phyloP scores from a whole-genome alignment of 2,329 filamentous ascomycete species.

The Ophiocordyceps camponoti-leonardi region DNA sequence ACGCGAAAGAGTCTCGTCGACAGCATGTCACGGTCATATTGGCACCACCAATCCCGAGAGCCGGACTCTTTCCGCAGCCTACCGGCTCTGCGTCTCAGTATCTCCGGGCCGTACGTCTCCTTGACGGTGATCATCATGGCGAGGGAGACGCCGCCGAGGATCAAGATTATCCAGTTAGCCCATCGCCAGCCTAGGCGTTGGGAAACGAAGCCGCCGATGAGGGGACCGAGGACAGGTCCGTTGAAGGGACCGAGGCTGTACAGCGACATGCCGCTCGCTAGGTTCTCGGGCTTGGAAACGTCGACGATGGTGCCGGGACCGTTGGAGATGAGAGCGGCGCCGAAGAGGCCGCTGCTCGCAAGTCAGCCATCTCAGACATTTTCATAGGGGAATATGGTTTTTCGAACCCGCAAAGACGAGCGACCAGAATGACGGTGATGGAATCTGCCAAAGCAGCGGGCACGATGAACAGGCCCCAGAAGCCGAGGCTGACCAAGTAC shows the following conservation, averaged over 20 bases:
- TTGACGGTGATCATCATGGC: constrained; percentile 40
- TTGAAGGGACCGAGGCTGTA: constrained; percentile 60
- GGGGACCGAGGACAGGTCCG: constrained; percentile 30
- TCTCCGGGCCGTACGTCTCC: constrained; percentile 61
- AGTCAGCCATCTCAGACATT: too few relatives aligned
- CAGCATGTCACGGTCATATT: constrained; percentile 53
- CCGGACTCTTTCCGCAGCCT: constrained; percentile 48
- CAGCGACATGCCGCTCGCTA: constrained; percentile 68
- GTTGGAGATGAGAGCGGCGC: constrained; percentile 69
- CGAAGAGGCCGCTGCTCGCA: constrained; percentile 28
- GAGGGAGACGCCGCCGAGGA: constrained; percentile 47
- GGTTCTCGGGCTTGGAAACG: constrained; percentile 62
- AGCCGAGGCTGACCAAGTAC: constrained; percentile 45
- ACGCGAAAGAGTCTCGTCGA: constrained; percentile 47
- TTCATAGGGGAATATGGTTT: too few relatives aligned
- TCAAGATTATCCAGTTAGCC: constrained; percentile 68
- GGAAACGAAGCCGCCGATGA: constrained; percentile 55
- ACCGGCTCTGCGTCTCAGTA: constrained; percentile 50
- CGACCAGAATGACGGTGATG: constrained; percentile 48
- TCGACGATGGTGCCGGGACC: constrained; percentile 71
- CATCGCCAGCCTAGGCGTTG: constrained; percentile 74
- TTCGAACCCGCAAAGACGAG: constrained; percentile 59
- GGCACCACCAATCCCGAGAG: constrained; percentile 59
- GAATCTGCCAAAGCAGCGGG: constrained; percentile 55
- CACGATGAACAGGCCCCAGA: constrained; percentile 53